Base-by-base conservation (phyloP, 768 basidiomycete species). In the Tephrocybe sp. region DNA sequence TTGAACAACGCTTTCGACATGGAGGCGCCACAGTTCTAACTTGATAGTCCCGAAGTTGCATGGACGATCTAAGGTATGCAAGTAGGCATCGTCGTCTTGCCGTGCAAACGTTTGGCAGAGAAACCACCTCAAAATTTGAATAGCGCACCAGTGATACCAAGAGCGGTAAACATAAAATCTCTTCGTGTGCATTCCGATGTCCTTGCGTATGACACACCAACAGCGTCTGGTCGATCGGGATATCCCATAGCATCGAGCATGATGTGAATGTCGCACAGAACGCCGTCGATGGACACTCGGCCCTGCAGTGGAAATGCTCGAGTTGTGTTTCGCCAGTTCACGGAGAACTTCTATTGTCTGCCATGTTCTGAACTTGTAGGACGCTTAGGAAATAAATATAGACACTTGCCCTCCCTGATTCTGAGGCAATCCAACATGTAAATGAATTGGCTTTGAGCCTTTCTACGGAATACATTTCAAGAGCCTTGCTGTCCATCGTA, bases 21-120 rank as follows among this genome's bases (percentile, higher is more conserved):
- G 39, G 13, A 67, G 55, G 25, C 63, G 59, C 61, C 67, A 69
- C 22, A 70, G 54, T 37, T 69, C 64, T 18, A 70, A 51, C 18
- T 54, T 62, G 38, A 70, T 69, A 4, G 60, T 61, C 11, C 69
- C 69, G 25, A 68, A 56, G 19, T 33, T 51, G 43, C 31, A 48
- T n/a, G 50, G 37, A 15, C 55, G 42, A 55, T 50, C 25, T 47
- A 55, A 10, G 55, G 55, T 49, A 31, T 53, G 36, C 24, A 57
- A 21, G 31, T 53, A 53, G 21, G 36, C 49, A 16, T 57, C 56
- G 45, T 50, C 49, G 23, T 53, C 52, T 56, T 16, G 15, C 27
- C n/a, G n/a, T n/a, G n/a, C n/a, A n/a, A n/a, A n/a, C n/a, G n/a
- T n/a, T n/a, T n/a, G n/a, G n/a, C n/a, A n/a, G n/a, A n/a, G n/a